Conservation (phyloP, 2,329 filamentous ascomycete species). For the Monilinia laxa region DNA sequence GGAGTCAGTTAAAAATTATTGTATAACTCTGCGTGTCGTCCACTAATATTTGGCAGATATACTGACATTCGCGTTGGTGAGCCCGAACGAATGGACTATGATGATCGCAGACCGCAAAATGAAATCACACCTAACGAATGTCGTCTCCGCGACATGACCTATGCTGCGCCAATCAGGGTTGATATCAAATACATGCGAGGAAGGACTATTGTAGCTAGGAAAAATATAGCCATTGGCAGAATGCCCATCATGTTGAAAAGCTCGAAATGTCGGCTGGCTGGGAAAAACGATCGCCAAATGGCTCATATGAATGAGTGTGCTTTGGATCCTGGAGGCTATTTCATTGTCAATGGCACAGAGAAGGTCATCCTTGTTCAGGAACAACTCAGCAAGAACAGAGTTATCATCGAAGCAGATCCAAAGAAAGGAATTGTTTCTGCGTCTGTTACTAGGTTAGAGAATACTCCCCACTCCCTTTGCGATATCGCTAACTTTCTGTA, state of each 20-base stretch:
- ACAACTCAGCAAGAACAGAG: constrained; percentile 97
- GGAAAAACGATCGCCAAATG: constrained; percentile 85
- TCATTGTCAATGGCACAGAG: constrained; percentile 95
- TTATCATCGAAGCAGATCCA: constrained; percentile 90
- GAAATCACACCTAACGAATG: constrained; percentile 95
- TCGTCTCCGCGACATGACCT: constrained; percentile 94
- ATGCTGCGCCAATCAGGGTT: constrained; percentile 89
- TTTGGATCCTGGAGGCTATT: constrained; percentile 94
- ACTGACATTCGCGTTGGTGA: constrained; percentile 84
- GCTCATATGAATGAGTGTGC: constrained; percentile 92
- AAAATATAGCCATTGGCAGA: constrained; percentile 78
- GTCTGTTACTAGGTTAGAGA: constrained; percentile 70
- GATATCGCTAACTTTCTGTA: constrained; percentile 42
- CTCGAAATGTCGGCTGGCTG: constrained; percentile 83
- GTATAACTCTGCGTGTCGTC: not conserved
- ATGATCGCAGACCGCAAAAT: constrained; percentile 66
- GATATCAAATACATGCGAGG: constrained; percentile 89
- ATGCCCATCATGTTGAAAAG: constrained; percentile 98
- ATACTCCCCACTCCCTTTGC: constrained; percentile 29
- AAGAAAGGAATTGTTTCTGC: constrained; percentile 94
- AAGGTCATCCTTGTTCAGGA: constrained; percentile 99
- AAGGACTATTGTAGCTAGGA: constrained; percentile 69
- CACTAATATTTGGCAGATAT: constrained; percentile 47
- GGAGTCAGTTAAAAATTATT: constrained; percentile 49
- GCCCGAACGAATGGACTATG: constrained; percentile 76